Conservation (phyloP, 2,329 filamentous ascomycete species). For the Tolypocladium amazonense region DNA sequence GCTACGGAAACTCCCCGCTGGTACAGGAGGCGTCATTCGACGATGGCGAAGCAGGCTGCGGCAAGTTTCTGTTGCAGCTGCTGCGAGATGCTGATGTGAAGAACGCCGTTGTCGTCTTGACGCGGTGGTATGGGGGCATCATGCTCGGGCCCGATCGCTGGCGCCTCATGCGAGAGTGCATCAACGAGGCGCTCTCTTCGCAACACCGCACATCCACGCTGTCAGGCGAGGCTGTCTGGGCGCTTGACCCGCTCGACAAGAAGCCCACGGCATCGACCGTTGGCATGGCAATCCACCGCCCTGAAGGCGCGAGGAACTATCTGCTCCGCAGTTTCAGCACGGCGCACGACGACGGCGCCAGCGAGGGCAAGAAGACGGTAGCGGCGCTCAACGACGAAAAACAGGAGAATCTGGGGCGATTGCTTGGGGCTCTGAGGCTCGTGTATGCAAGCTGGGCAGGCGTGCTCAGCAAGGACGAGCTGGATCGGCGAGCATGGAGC, state of each 20-base stretch:
- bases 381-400: slow-evolving; percentile 47
- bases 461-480: slow-evolving; percentile 50
- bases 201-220: slow-evolving; percentile 26
- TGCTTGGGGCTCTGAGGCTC: slow-evolving; percentile 62
- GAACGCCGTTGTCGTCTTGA: slow-evolving; percentile 47
- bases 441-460: slow-evolving; percentile 64
- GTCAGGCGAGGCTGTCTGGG: slow-evolving; percentile 48
- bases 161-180: slow-evolving; percentile 49
- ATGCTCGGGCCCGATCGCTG: slow-evolving; percentile 52
- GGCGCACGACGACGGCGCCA: slow-evolving; percentile 11
- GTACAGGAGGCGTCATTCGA: slow-evolving; percentile 43
- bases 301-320: slow-evolving; percentile 55
- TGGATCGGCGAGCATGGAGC: slow-evolving; percentile 67
- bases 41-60: slow-evolving; percentile 51
- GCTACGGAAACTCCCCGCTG: slow-evolving; percentile 25
- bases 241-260: slow-evolving; percentile 43
- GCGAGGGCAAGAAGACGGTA: slow-evolving; percentile 35
- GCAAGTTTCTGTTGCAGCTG: slow-evolving; percentile 43
- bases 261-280: slow-evolving; percentile 25
- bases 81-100: slow-evolving; percentile 39
- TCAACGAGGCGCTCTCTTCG: slow-evolving; percentile 42
- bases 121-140: slow-evolving; percentile 51
- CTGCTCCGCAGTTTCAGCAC: slow-evolving; percentile 49
- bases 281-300: slow-evolving; percentile 62
- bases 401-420: slow-evolving; percentile 55